A percentile compares a stretch with the other conserved stretches of the same genome.
Conservation (phyloP, 2,329 filamentous ascomycete genomes). For the Pyrenophora graminea region DNA sequence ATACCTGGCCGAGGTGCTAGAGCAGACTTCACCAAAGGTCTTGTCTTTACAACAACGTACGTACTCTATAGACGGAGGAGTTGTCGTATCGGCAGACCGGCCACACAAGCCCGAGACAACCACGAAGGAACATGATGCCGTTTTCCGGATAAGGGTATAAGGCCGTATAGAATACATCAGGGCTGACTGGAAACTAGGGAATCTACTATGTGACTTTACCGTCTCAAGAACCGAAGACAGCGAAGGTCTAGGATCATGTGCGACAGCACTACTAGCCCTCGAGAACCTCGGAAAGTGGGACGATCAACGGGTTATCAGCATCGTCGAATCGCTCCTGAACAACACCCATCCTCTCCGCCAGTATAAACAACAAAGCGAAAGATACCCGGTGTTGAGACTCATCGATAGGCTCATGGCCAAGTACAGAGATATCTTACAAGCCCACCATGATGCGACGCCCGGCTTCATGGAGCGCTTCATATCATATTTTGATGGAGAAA, state of each 20-base stretch:
- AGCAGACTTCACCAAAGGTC: conserved; percentile 57
- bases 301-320: conserved; percentile 57
- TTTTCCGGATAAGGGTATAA: not conserved
- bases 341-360: conserved; percentile 63
- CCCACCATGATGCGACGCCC: conserved; percentile 56
- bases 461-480: conserved; percentile 65
- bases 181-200: conserved; percentile 46
- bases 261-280: conserved; percentile 62
- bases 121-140: not conserved
- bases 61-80: conserved; percentile 12
- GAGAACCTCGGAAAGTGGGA: conserved; percentile 66
- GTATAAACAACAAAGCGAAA: conserved; percentile 63
- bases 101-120: not conserved
- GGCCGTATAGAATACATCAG: not conserved
- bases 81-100: too few species aligned
- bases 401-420: conserved; percentile 65
- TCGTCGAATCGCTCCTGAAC: conserved; percentile 56
- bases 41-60: conserved; percentile 63
- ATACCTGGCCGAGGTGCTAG: conserved; percentile 57
- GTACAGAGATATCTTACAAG: conserved; percentile 51
- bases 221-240: conserved; percentile 64
- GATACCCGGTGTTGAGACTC: conserved; percentile 66
- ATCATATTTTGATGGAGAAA: conserved; percentile 69
- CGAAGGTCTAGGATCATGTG: conserved; percentile 60
- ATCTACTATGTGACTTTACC: conserved; percentile 65